Evolutionary conservation across 495 filamentous ascomycete species (phyloP), one percentile per base, ranked within the genome.

Genomic region (Hyaloscypha bicolor): DNA sequence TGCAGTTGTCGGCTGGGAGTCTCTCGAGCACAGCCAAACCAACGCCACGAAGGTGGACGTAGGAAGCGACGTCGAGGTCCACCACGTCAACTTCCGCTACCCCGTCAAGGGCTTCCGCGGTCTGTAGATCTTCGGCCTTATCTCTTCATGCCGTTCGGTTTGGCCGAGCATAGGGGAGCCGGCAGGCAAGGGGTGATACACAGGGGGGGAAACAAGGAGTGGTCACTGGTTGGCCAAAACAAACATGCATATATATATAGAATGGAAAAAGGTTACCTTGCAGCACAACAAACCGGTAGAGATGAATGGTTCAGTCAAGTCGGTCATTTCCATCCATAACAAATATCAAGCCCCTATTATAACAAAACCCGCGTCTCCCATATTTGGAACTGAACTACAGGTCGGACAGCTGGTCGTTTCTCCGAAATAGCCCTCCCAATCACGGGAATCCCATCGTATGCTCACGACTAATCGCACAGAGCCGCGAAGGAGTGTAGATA

Each of bases 81-180:
- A 69, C 63, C 67, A 65, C 42, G 67, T 69, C 16, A 69, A 69
- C 62, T 69, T 69, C 62, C 37, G 58, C 16, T 69, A 59, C 51
- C 67, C 67, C 11, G 53, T 69, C 62, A 69, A 69, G 67, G 67
- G 67, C 19, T 69, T 69, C 67, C 9, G 67, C 6, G 67, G 67
- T 16, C 48, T 69, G 57, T 69, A 69, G 55, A 45, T 65, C 25
- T n/a, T 56, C 53, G 30, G 30, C 3, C n/a, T 21, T 21, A 4
- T 5, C 22, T 52, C 21, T 30, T 21, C 6, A 29, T 30, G 12
- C 4, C 25, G 45, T n/a, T 31, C 11, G 62, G n/a, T 0, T n/a
- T 37, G n/a, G 32, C 22, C 29, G 32, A 56, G 21, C 9, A 16
- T 48, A 14, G 42, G 42, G 42, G 42, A 48, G 42, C 11, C 4